Percentiles rank a stretch among this genome's conserved stretches.
Evolutionary conservation across 495 filamentous ascomycete genomes (phyloP).

Genomic region (Xylaria curta): DNA sequence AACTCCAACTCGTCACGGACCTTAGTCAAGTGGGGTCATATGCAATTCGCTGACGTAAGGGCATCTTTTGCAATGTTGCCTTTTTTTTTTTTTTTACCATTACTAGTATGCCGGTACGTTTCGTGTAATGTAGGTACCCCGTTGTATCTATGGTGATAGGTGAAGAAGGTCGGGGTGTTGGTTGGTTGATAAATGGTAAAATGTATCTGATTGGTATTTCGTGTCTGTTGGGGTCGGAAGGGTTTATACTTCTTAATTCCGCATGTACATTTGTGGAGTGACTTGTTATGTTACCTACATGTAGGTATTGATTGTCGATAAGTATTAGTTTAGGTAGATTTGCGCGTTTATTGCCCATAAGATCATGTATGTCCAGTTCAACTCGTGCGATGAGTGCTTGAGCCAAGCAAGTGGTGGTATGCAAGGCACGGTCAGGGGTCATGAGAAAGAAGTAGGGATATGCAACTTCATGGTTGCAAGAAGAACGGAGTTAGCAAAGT

Average conservation of each 20-base stretch:
- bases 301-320: background rate
- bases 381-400: background rate
- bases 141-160: background rate
- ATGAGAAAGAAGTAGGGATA: background rate
- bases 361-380: background rate
- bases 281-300: background rate
- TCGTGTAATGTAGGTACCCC: background rate
- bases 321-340: background rate
- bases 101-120: background rate
- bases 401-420: background rate
- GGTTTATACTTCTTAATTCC: background rate
- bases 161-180: background rate
- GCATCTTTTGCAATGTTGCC: background rate
- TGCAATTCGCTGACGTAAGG: conserved; percentile 16
- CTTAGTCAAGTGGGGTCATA: conserved; percentile 13
- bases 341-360: background rate
- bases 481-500: background rate
- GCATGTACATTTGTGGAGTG: background rate
- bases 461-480: background rate
- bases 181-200: background rate
- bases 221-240: background rate
- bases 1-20: background rate
- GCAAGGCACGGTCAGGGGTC: background rate
- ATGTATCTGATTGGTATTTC: background rate
- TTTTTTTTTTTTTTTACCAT: background rate